phyloP scores from a whole-genome alignment of 75 land plant species.

The Cryptomeria japonica region DNA sequence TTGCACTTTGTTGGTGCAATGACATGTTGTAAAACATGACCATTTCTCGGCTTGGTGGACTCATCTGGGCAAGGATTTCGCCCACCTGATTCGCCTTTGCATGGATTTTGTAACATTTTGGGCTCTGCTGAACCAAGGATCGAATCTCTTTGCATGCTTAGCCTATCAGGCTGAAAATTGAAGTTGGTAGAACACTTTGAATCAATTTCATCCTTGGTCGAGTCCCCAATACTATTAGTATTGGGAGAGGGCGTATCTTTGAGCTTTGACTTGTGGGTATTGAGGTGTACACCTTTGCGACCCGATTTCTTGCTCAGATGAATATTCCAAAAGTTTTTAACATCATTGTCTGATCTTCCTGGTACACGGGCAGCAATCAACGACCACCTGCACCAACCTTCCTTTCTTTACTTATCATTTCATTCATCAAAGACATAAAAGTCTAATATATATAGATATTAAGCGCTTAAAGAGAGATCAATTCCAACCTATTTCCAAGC shows the following conservation, averaged over 20 bases:
- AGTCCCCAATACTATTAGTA: neutral
- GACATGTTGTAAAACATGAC: too few species aligned
- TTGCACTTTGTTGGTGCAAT: neutral
- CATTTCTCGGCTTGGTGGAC: too few species aligned
- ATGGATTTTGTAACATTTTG: neutral
- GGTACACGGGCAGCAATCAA: neutral
- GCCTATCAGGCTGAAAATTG: neutral
- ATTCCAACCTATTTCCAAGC: constrained; percentile 16
- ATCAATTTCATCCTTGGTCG: neutral
- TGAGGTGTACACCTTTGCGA: neutral
- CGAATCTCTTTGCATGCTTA: neutral
- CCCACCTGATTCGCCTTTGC: too few species aligned
- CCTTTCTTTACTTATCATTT: too few species aligned
- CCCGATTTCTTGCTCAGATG: constrained; percentile 3
- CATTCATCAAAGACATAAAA: too few species aligned
- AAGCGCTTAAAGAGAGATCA: too few species aligned
- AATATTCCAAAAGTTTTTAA: constrained; percentile 13
- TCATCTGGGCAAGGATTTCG: too few species aligned
- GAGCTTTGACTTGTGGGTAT: neutral
- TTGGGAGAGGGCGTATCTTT: neutral
- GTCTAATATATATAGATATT: too few species aligned
- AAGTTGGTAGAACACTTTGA: neutral
- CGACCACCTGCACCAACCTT: neutral
- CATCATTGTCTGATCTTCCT: constrained; percentile 9
- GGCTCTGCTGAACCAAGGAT: neutral